Evolutionary conservation across 306 rosid genomes (phyloP).

Genomic region (Carpinus fangiana): DNA sequence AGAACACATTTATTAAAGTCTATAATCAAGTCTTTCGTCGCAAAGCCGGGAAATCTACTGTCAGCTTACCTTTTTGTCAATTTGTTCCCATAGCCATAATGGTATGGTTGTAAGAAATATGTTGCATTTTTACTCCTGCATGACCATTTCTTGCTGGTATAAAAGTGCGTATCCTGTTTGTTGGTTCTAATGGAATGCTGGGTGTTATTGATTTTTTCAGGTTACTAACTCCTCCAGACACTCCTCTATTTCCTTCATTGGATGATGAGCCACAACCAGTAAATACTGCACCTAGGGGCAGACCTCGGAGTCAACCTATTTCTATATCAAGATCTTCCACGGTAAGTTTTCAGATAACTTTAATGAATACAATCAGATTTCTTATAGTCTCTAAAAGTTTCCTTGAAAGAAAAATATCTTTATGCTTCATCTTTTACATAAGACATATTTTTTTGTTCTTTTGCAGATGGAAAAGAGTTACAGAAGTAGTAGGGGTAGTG

Average conservation of each 20-base stretch:
- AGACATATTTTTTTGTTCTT: neutral
- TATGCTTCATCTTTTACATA: conserved; percentile 15
- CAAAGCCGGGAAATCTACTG: neutral
- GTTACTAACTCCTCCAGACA: conserved; percentile 87
- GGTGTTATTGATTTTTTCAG: conserved; percentile 41
- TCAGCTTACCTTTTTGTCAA: neutral
- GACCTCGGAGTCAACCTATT: conserved; percentile 85
- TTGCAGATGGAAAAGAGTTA: conserved; percentile 83
- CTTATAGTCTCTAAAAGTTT: conserved; percentile 8
- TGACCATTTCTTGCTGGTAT: neutral
- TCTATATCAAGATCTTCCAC: conserved; percentile 83
- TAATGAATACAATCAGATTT: conserved; percentile 24
- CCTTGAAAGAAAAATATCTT: conserved; percentile 16
- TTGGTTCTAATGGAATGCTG: conserved; percentile 27
- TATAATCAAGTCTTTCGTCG: neutral
- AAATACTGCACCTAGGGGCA: conserved; percentile 56
- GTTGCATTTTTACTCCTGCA: neutral
- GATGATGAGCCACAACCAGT: conserved; percentile 60
- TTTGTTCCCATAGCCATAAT: neutral
- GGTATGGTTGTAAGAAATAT: conserved; percentile 9
- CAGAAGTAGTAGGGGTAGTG: conserved; percentile 83
- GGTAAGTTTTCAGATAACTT: conserved; percentile 42
- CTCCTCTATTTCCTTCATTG: conserved; percentile 82
- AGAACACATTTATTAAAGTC: neutral
- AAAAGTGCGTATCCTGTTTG: neutral